phyloP scores from a whole-genome alignment of 208 protist species.

The Wallacemonas sp. region DNA sequence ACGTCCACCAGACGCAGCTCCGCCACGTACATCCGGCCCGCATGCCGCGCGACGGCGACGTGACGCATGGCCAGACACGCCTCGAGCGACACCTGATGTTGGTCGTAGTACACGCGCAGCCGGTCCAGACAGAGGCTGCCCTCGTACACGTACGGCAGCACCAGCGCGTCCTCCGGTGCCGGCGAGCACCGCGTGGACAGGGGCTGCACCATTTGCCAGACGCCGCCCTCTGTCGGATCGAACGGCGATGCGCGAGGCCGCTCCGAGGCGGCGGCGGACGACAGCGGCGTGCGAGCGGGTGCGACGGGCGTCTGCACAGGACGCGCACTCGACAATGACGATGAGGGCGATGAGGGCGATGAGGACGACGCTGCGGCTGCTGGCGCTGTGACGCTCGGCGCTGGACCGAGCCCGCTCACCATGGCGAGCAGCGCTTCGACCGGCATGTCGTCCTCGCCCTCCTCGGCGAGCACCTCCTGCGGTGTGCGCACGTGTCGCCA shows the following conservation, averaged over 20 bases:
- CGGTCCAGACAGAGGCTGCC: constrained; percentile 40
- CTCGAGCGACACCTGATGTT: constrained; percentile 48
- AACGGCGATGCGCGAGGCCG: constrained; percentile 26
- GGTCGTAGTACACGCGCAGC: constrained; percentile 60
- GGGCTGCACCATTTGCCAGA: constrained; percentile 74
- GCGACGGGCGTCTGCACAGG: not conserved
- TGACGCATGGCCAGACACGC: constrained; percentile 37
- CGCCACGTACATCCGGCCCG: constrained; percentile 52
- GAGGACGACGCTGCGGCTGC: not conserved
- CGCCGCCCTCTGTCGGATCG: constrained; percentile 74
- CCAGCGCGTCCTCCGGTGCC: constrained; percentile 57
- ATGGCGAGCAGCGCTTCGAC: not conserved
- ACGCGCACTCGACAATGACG: no score
- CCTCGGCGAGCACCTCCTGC: constrained; percentile 9
- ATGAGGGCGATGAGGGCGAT: not conserved
- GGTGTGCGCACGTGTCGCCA: constrained; percentile 12
- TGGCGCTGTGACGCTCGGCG: no score
- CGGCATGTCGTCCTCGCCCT: constrained; percentile 8
- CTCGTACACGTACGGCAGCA: constrained; percentile 77
- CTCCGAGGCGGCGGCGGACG: not conserved
- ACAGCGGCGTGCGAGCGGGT: not conserved
- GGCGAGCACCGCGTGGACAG: constrained; percentile 62
- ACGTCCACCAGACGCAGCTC: constrained; percentile 52
- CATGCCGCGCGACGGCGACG: constrained; percentile 30
- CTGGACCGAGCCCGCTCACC: not conserved